Base-by-base conservation (phyloP, 495 filamentous ascomycete species). In the Talaromyces stipitatus region DNA sequence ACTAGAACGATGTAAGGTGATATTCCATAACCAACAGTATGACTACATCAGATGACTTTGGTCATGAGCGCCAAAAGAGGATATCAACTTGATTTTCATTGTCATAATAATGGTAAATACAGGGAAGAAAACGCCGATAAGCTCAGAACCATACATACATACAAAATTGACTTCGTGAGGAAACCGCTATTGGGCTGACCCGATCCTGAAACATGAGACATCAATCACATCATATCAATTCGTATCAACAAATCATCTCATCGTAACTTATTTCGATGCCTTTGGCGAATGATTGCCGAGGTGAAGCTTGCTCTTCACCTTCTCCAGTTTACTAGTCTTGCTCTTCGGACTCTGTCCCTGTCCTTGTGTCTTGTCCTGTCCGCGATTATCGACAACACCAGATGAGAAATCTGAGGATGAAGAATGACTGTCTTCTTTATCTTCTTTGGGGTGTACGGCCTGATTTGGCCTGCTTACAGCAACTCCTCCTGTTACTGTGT, bases 261-360 rank as follows among this genome's bases (percentile, higher is more conserved):
- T 54, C n/a, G 29, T 27, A 24, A 36, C 45, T 51, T 33, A 57
- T 18, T 26, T 12, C 0, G 48, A 51, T 30, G 48, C 56, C 20
- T 52, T 52, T 16, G 18, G 29, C 4, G 23, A 58, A 51, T 62
- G 55, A 20, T 20, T 58, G 14, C 55, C 55, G 45, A 72, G 67
- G 38, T 69, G 68, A 4, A 72, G 60, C 60, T 71, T 72, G 16
- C 68, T 58, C 64, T 68, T 70, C 54, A 71, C 43, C 58, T 70
- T 71, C 55, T 65, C 58, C 3, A 55, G 45, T 56, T 66, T 27
- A 14, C 61, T 54, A 5, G 59, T 52, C 50, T 68, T 69, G 10
- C 54, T 58, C 11, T 51, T 55, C 20, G 29, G 29, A 27, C 4
- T 1, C n/a, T 53, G 24, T 1, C 20, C 41, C 1, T 55, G 50